Evolutionary conservation across 1,284 basidiomycete species (phyloP).

Genomic region (Boletus semigastroideus): DNA sequence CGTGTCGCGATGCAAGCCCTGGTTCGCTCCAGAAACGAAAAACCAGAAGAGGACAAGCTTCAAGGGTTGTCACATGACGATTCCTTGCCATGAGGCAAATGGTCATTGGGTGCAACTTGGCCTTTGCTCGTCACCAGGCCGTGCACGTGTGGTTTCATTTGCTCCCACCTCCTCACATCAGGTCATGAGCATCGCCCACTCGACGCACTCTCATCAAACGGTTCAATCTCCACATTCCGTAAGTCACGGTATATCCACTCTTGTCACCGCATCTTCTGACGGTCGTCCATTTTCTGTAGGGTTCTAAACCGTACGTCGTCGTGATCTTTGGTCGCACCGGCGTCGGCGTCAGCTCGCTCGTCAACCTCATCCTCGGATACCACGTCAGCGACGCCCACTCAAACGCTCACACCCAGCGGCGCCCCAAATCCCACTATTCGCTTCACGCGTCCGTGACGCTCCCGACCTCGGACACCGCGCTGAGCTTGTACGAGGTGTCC

Average conservation of each 20-base stretch:
- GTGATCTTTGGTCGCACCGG: conserved; percentile 29
- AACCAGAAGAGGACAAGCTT: too few species aligned
- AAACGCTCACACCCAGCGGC: conserved; percentile 5
- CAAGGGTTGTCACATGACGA: neutral
- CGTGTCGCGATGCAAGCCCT: too few species aligned
- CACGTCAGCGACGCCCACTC: conserved; percentile 17
- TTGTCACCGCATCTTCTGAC: too few species aligned
- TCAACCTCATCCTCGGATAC: conserved; percentile 24
- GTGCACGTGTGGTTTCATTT: neutral
- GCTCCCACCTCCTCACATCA: neutral
- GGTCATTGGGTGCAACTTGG: neutral
- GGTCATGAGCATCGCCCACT: conserved; percentile 7
- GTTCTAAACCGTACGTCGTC: conserved; percentile 17
- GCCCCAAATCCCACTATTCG: neutral
- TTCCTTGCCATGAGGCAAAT: conserved; percentile 16
- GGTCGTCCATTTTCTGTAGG: neutral
- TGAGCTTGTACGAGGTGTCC: conserved; percentile 23
- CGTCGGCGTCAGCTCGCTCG: conserved; percentile 28
- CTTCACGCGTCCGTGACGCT: neutral
- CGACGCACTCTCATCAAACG: neutral
- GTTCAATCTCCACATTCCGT: conserved; percentile 2
- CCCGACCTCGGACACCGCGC: conserved; percentile 1
- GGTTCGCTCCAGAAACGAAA: too few species aligned
- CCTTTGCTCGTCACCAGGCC: neutral
- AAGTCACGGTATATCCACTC: neutral